Evolutionary conservation across 2,329 filamentous ascomycete genomes (phyloP).

Genomic region (Cladosporium colombiae): DNA sequence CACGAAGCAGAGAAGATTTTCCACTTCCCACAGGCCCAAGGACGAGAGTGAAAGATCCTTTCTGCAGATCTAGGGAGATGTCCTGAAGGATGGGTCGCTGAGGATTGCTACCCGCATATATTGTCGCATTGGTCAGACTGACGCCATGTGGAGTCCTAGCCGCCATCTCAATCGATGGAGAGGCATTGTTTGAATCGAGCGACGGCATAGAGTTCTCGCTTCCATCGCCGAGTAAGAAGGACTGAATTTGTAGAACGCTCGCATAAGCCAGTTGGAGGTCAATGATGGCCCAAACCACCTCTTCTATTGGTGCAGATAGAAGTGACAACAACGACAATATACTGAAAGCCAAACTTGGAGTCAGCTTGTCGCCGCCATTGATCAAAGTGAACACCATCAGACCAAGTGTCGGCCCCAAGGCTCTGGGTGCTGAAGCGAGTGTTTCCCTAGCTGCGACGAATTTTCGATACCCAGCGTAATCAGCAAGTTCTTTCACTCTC

Average conservation of each 20-base stretch:
- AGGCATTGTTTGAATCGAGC: not conserved
- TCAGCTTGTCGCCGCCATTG: constrained; percentile 8
- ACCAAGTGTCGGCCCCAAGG: not conserved
- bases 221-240: not conserved
- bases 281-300: not conserved
- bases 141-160: not conserved
- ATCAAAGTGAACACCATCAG: not conserved
- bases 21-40: not conserved
- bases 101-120: not conserved
- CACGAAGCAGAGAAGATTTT: not conserved
- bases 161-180: not conserved
- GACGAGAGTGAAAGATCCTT: not conserved
- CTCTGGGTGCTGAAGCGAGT: not conserved
- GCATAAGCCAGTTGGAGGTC: not conserved
- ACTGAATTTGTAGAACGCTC: not conserved
- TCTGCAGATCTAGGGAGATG: not conserved
- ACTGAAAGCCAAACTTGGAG: not conserved
- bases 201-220: not conserved
- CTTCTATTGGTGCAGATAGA: not conserved
- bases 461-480: not conserved
- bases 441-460: not conserved
- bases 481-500: constrained; percentile 13
- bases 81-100: not conserved
- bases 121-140: not conserved
- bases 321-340: not conserved